Conservation (phyloP, 768 basidiomycete species). For the Phallus indusiatus region DNA sequence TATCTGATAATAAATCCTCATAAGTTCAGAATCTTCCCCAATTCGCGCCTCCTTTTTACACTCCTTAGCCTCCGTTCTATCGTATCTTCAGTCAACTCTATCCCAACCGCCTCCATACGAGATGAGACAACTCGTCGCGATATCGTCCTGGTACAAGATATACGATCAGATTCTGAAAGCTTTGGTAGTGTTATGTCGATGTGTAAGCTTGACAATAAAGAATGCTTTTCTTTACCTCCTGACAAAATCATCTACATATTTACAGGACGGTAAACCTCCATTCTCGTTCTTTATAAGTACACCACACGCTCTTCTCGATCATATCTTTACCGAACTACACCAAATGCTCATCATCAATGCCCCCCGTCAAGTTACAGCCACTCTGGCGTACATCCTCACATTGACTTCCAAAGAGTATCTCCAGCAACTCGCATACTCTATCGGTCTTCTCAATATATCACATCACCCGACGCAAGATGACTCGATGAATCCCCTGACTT, state of each 20-base stretch:
- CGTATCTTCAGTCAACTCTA: conserved; percentile 39
- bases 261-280: conserved; percentile 27
- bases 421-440: conserved; percentile 42
- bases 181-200: conserved; percentile 46
- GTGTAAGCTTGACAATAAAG: conserved; percentile 33
- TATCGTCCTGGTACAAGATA: conserved; percentile 40
- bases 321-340: conserved; percentile 48
- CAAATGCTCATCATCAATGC: conserved; percentile 47
- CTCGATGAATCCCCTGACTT: neutral
- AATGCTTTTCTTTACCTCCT: too few relatives aligned
- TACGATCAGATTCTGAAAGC: conserved; percentile 42
- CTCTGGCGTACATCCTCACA: conserved; percentile 61
- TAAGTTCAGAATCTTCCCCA: conserved; percentile 11
- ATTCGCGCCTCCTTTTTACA: conserved; percentile 45
- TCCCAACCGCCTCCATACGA: conserved; percentile 12
- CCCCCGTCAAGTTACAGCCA: conserved; percentile 35
- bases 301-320: conserved; percentile 46
- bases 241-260: too few relatives aligned
- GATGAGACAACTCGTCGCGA: conserved; percentile 9
- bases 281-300: conserved; percentile 27
- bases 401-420: conserved; percentile 56
- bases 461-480: neutral
- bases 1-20: conserved; percentile 1
- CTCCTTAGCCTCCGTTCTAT: conserved; percentile 45
- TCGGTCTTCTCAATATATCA: conserved; percentile 36